Base-by-base conservation (phyloP, 2,329 filamentous ascomycete genomes). In the Ophiostoma montium region DNA sequence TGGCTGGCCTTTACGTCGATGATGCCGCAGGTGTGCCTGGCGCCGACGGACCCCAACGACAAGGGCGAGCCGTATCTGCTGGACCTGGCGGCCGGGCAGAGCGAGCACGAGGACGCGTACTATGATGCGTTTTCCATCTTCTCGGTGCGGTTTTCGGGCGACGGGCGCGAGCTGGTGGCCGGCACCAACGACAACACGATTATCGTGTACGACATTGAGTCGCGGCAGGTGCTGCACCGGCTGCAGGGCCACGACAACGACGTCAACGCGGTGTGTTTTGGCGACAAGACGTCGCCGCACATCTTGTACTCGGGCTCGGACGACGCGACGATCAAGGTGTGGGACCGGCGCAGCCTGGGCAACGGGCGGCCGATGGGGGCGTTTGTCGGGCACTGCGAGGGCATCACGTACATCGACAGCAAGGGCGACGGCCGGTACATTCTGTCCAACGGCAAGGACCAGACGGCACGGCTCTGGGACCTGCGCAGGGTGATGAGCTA, bases 391-490 rank as follows among this genome's bases (percentile, higher is more conserved):
- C 80, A 84, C 57, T 71, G 76, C 48, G 77, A 83, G 60, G 80
- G 80, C 3, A 59, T 84, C 46, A 84, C 80, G 0, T 83, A 83
- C 58, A 73, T 84, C 49, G 80, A 84, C 63, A 80, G 75, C 63
- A 84, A 84, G 59, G 78, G 78, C 47, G 80, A 84, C 59, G 80
- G 80, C 4, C 70, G 80, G 50, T 96, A 96, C 62, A 84, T 96
- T 9, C 76, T 98, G 23, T 89, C 83, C 56, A 98, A 98, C 59
- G 86, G 80, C 53, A 98, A 96, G 62, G 92, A 98, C 61, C 92
- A 96, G 64, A 90, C 82, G 38, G 94, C 94, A 78, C 96, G 96
- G 66, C 74, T 98, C 0, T 98, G 92, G 92, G 92, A 98, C 63
- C 63, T 95, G 50, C 75, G 90, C 47, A 94, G 86, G 72, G 90